These are phyloP conservation scores for Entomortierella lignicola DNA, from an alignment of 192 early-diverging fungal species.

Conservation along the genomic window DNA sequence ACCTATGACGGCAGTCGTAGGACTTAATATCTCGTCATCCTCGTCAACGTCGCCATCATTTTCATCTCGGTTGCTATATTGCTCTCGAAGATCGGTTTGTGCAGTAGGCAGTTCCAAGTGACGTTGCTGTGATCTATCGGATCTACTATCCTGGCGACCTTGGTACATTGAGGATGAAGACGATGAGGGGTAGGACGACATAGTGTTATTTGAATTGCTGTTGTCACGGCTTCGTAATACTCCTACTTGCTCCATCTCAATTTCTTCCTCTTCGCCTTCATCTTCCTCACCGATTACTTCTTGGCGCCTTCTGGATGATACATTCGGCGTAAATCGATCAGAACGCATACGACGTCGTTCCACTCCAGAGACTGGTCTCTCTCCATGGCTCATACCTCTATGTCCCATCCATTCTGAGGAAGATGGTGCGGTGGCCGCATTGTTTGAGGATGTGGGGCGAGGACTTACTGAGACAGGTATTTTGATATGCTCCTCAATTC, in stretches of 20 bases:
- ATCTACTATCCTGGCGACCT: constrained; percentile 2
- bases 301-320: constrained; percentile 10
- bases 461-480: constrained; percentile 24
- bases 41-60: constrained; percentile 27
- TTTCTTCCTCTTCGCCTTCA: constrained; percentile 36
- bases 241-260: constrained; percentile 50
- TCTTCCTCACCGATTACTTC: constrained; percentile 39
- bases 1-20: constrained; percentile 41
- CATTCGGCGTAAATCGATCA: constrained; percentile 6
- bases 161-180: not conserved
- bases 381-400: not conserved
- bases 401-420: constrained; percentile 21
- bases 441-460: constrained; percentile 14
- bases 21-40: constrained; percentile 33
- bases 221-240: not conserved
- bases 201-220: not conserved
- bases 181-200: not conserved
- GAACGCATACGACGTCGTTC: constrained; percentile 28
- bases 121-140: not conserved
- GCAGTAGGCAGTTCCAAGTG: not conserved
- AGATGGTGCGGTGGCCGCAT: constrained; percentile 1
- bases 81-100: not conserved
- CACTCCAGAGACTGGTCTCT: constrained; percentile 39
- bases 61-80: not conserved
- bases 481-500: constrained; percentile 47